phyloP scores from a whole-genome alignment of 768 basidiomycete species.

The Piloderma croceum region DNA sequence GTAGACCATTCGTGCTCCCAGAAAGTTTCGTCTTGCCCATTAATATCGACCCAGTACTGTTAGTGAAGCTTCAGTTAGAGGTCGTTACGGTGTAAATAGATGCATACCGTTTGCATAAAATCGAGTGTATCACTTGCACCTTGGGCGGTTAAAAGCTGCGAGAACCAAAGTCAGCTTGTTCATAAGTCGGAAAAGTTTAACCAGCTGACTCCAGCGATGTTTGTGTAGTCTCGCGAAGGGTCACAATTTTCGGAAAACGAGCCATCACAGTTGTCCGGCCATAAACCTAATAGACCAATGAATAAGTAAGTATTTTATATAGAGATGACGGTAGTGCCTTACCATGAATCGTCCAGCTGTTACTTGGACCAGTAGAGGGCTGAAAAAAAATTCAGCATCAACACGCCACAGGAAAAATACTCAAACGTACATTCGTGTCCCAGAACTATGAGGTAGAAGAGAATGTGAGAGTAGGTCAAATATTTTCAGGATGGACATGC shows the following conservation, averaged over 20 bases:
- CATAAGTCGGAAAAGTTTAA: too few species aligned
- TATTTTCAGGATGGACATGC: conserved; percentile 17
- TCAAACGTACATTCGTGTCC: too few species aligned
- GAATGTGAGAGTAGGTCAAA: not conserved
- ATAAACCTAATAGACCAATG: conserved; percentile 40
- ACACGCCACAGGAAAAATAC: too few species aligned
- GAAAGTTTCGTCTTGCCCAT: conserved; percentile 41
- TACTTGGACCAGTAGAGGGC: conserved; percentile 52
- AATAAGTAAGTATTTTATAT: conserved; percentile 2
- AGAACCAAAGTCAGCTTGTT: conserved; percentile 5
- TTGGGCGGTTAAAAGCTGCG: conserved; percentile 50
- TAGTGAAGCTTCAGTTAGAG: too few species aligned
- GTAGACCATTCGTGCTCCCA: conserved; percentile 77
- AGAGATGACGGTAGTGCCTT: conserved; percentile 12
- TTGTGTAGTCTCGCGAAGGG: conserved; percentile 38
- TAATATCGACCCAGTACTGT: too few species aligned
- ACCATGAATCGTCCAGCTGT: conserved; percentile 78
- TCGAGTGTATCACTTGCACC: conserved; percentile 53
- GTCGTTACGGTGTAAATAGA: conserved; percentile 29
- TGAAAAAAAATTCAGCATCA: too few species aligned
- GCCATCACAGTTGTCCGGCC: conserved; percentile 63
- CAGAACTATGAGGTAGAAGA: conserved; percentile 46
- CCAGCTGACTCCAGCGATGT: conserved; percentile 24
- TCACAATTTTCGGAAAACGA: conserved; percentile 32
- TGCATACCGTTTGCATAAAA: conserved; percentile 46